phyloP scores from a whole-genome alignment of 768 basidiomycete species.

The Mycena latifolia region DNA sequence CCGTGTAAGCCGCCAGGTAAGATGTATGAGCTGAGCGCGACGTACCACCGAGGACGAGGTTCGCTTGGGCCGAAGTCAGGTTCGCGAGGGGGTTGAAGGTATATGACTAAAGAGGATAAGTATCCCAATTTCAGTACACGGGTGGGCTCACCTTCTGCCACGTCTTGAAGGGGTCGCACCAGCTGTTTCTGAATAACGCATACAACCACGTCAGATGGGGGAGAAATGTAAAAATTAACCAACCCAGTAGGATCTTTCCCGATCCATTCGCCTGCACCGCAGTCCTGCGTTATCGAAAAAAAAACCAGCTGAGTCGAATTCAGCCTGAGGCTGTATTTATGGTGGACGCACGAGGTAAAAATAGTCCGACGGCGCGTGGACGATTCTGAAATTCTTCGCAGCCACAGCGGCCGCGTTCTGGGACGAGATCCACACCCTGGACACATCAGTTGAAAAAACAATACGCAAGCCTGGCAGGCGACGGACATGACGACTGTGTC shows the following conservation, averaged over 20 bases:
- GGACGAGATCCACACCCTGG: slow-evolving; percentile 81
- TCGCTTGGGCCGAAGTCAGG: slow-evolving; percentile 57
- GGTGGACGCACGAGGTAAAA: slow-evolving; percentile 72
- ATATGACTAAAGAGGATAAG: slow-evolving; percentile 55
- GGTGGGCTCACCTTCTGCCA: slow-evolving; percentile 72
- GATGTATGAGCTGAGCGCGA: neutral
- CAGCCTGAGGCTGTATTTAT: neutral
- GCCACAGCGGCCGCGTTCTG: slow-evolving; percentile 70
- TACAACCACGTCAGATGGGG: neutral
- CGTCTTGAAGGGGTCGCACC: slow-evolving; percentile 86
- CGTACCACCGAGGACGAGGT: slow-evolving; percentile 78
- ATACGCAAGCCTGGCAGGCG: too few species aligned
- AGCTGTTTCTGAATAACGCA: slow-evolving; percentile 62
- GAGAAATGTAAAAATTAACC: slow-evolving; percentile 22
- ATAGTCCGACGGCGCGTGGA: slow-evolving; percentile 80
- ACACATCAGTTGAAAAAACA: too few species aligned
- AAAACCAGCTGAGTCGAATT: too few species aligned
- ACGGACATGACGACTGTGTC: slow-evolving; percentile 70
- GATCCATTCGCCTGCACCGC: slow-evolving; percentile 80
- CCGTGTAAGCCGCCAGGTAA: too few species aligned
- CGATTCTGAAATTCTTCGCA: slow-evolving; percentile 67
- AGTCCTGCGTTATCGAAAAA: slow-evolving; percentile 60
- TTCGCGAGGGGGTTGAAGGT: slow-evolving; percentile 80
- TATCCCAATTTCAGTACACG: too few species aligned
- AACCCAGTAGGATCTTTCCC: slow-evolving; percentile 61